Conservation (phyloP, 2,329 filamentous ascomycete species). For the Helotiales sp. region DNA sequence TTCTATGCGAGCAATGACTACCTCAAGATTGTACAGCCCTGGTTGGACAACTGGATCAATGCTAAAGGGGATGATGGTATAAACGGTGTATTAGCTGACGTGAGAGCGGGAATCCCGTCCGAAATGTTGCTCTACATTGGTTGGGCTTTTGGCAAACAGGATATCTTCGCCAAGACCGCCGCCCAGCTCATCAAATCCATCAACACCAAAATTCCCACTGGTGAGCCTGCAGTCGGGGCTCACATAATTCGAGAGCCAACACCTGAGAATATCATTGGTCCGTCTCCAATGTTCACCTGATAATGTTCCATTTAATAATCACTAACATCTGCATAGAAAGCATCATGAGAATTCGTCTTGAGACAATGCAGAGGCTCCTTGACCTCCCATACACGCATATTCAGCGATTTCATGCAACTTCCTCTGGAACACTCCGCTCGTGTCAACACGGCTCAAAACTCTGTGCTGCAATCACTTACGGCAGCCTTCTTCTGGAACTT, state of each 20-base stretch:
- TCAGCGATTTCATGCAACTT: neutral
- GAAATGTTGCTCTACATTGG: neutral
- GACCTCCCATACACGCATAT: neutral
- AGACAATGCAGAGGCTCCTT: neutral
- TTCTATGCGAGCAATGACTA: neutral
- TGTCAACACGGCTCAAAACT: neutral
- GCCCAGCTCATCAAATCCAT: neutral
- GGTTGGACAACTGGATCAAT: neutral
- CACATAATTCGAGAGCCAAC: neutral
- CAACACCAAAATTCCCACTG: neutral
- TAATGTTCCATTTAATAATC: neutral
- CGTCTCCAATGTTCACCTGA: neutral
- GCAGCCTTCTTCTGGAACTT: neutral
- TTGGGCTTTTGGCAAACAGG: conserved; percentile 2
- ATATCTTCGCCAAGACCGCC: neutral
- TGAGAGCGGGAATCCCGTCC: too few relatives aligned
- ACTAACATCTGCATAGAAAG: neutral
- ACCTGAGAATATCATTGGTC: neutral
- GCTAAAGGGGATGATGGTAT: neutral
- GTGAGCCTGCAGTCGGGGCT: neutral
- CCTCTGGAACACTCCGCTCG: too few relatives aligned
- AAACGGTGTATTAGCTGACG: too few relatives aligned
- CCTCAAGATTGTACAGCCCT: neutral
- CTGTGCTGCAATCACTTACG: conserved; percentile 1
- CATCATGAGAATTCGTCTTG: neutral